phyloP scores from a whole-genome alignment of 495 filamentous ascomycete genomes.

The Podospora australis region DNA sequence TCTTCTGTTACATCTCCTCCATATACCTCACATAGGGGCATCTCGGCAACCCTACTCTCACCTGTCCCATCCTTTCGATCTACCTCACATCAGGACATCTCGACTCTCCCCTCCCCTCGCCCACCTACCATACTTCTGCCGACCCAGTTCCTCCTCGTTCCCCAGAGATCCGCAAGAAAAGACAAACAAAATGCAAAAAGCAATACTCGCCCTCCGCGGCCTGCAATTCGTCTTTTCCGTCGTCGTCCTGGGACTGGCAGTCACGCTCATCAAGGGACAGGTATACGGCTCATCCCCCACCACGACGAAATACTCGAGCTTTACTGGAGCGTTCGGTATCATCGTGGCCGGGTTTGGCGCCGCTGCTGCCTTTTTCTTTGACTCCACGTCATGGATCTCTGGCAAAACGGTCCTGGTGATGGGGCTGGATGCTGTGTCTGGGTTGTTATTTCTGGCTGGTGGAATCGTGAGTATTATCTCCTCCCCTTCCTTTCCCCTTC shows the following conservation, averaged over 20 bases:
- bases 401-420: constrained; percentile 35
- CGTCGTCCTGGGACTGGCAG: constrained; percentile 43
- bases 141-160: too few species aligned
- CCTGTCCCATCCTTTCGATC: too few species aligned
- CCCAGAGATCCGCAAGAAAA: too few species aligned
- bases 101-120: too few species aligned
- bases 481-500: not conserved
- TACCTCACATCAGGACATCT: too few species aligned
- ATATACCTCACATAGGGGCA: too few species aligned
- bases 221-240: constrained; percentile 39
- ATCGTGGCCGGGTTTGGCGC: constrained; percentile 36
- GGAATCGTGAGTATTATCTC: constrained; percentile 44
- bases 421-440: constrained; percentile 37
- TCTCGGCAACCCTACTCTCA: too few species aligned
- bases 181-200: not conserved
- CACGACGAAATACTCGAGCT: constrained; percentile 39
- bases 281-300: constrained; percentile 27
- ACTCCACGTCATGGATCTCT: constrained; percentile 16
- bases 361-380: constrained; percentile 28
- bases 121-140: not conserved
- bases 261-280: constrained; percentile 40
- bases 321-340: constrained; percentile 45
- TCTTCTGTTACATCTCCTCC: too few species aligned
- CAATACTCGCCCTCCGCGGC: not conserved
- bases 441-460: constrained; percentile 43